Percentiles rank a stretch among this genome's conserved stretches.
These are phyloP conservation scores for Eleusine coracana DNA, from an alignment of 176 grass and related monocot genomes.

Conservation along the genomic window DNA sequence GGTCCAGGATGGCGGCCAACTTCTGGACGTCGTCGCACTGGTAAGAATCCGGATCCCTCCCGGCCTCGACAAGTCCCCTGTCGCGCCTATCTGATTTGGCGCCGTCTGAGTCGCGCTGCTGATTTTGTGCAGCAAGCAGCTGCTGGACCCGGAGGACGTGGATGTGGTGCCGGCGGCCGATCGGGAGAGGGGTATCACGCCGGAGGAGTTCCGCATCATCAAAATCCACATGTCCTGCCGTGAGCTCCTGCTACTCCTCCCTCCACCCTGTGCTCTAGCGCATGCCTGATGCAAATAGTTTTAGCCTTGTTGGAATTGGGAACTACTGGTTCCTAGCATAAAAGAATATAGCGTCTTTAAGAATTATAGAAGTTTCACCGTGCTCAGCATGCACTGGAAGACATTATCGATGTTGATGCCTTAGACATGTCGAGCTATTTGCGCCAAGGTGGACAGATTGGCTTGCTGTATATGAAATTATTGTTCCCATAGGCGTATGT, in stretches of 20 bases:
- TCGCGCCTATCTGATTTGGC: constrained; percentile 12
- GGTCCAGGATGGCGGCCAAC: constrained; percentile 59
- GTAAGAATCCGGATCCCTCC: constrained; percentile 25
- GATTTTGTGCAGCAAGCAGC: constrained; percentile 71
- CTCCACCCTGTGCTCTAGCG: background rate
- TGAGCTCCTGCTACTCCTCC: constrained; percentile 38
- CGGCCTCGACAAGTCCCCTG: background rate
- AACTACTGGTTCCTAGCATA: background rate
- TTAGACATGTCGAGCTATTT: background rate
- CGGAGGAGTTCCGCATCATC: constrained; percentile 85
- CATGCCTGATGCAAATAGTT: background rate
- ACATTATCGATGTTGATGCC: background rate
- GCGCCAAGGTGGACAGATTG: background rate
- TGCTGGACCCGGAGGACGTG: constrained; percentile 79
- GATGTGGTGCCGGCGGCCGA: constrained; percentile 73
- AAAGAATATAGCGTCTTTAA: too few species aligned
- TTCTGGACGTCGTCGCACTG: constrained; percentile 80
- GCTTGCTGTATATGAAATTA: background rate
- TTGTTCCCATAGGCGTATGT: background rate
- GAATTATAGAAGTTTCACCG: background rate
- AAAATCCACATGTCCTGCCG: constrained; percentile 96
- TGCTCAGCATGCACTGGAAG: background rate
- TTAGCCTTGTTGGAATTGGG: background rate
- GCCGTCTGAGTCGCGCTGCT: constrained; percentile 2
- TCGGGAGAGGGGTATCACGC: constrained; percentile 83